Base-by-base conservation (phyloP, 352 stramenopile species). In the Phytophthora sojae region DNA sequence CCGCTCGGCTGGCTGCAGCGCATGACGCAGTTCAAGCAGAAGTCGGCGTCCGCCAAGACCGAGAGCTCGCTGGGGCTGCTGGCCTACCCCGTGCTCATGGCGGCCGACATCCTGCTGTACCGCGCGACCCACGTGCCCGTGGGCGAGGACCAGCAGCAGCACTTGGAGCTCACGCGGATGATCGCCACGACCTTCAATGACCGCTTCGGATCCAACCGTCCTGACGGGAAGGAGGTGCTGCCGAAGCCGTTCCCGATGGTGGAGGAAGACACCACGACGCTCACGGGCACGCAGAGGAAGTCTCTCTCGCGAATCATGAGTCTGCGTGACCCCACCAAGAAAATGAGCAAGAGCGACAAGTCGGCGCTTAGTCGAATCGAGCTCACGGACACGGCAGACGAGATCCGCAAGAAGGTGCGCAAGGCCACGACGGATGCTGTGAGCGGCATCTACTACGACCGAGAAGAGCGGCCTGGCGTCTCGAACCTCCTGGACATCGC, bases 1-100 rank as follows among this genome's bases (percentile, higher is more conserved):
- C 97, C 98, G 9, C 97, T 99, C 71, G 97, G 96, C 52, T 99
- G 97, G 95, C 81, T 99, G 42, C 94, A 99, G 73, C 93, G 98
- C 64, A 99, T 99, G 98, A 99, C 99, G 63, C 98, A 99, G 85
- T 99, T 98, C 86, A 99, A 99, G 82, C 97, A 99, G 65, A 99
- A 99, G 81, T 79, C 92, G 17, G 89, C 93, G 53, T 61, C 65
- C 14, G 69, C 98, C 93, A 82, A 83, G 49, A 84, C 69, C 57
- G 82, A 92, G 61, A 87, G 75, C 50, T 94, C 91, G 6, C 75
- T 98, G 23, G 97, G 97, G n/a, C 80, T 99, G 30, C 92, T 99
- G 64, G 93, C 96, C 19, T 99, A 99, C 76, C 98, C 98, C 0
- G 92, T 99, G 45, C 90, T 99, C 35, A 99, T 99, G 98, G 97